Base-by-base conservation (phyloP, 2,329 filamentous ascomycete species). In the Drechmeria coniospora region DNA sequence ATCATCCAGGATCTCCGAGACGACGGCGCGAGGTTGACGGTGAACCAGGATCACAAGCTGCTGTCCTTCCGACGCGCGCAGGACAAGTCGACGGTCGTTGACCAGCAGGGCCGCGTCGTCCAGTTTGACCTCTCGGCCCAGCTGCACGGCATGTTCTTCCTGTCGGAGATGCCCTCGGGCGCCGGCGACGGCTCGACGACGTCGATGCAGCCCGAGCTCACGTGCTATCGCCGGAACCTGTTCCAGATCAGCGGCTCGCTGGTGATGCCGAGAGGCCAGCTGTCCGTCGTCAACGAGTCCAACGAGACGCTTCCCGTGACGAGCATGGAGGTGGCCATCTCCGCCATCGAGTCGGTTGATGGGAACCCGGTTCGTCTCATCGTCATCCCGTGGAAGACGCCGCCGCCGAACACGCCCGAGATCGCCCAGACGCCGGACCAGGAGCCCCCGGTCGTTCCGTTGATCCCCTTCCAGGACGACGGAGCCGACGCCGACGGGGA, bases 301-400 rank as follows among this genome's bases (percentile, higher is more conserved):
- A 83, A 83, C 24, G 81, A 92, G 49, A 77, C 79, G 24, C 75
- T 92, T 22, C 77, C 80, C 2, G 82, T 94, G 26, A 69, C 73
- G 36, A 79, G 65, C 36, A 80, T 87, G 51, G 86, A 95, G 50
- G 72, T 94, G 29, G 75, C 78, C 29, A 81, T 95, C 25, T 92
- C 83, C 5, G 87, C 87, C 7, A 92, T 84, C 26, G 87, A 95
- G 50, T 94, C 87, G 2, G 84, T 93, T 11, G 87, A 95, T 49
- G 82, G 83, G 19, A 87, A 93, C 42, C 61, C 80, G 0, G 83
- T 94, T 23, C 87, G 92, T 42, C 75, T 95, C 36, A 94, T 95
- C 36, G 90, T 90, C 6, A 92, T 95, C 33, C 87, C 87, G 1
- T 95, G 87, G 87, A 95, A 95, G 61, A 94, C 86, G 2, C 86